These are phyloP conservation scores for Wickerhamomyces alni DNA, from an alignment of 805 yeast genomes.

Conservation along the genomic window DNA sequence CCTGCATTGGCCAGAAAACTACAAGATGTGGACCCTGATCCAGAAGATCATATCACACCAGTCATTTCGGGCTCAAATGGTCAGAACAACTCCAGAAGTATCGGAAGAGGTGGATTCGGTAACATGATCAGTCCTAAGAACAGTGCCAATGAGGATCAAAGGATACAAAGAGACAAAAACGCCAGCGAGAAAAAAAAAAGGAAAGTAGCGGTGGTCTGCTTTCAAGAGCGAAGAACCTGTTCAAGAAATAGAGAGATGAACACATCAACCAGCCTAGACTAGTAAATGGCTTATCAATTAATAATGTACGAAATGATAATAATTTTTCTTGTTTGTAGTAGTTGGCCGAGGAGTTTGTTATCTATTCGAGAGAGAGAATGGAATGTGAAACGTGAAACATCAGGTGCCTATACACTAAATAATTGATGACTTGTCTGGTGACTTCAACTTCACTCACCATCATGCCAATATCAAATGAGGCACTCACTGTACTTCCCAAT, in stretches of 20 bases:
- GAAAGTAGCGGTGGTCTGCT: constrained; percentile 30
- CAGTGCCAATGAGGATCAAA: constrained; percentile 19
- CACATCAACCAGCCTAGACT: no score
- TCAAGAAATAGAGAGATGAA: constrained; percentile 24
- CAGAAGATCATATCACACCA: constrained; percentile 34
- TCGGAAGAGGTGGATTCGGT: constrained; percentile 67
- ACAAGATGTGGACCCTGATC: constrained; percentile 55
- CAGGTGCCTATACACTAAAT: no score
- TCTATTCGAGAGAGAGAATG: no score
- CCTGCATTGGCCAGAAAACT: constrained; percentile 52
- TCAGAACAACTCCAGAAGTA: constrained; percentile 24
- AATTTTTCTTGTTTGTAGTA: no score
- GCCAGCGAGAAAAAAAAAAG: constrained; percentile 20
- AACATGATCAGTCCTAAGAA: constrained; percentile 40
- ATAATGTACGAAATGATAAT: background rate
- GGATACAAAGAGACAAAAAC: constrained; percentile 15
- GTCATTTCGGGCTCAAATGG: constrained; percentile 30
- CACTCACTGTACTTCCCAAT: no score
- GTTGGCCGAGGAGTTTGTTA: no score
- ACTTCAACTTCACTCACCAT: no score
- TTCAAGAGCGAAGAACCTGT: constrained; percentile 39
- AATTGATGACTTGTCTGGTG: no score
- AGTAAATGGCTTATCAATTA: no score
- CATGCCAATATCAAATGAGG: no score
- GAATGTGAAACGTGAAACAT: no score